These are phyloP conservation scores for Fusarium kyushuense DNA, from an alignment of 2,329 filamentous ascomycete species.

Conservation along the genomic window DNA sequence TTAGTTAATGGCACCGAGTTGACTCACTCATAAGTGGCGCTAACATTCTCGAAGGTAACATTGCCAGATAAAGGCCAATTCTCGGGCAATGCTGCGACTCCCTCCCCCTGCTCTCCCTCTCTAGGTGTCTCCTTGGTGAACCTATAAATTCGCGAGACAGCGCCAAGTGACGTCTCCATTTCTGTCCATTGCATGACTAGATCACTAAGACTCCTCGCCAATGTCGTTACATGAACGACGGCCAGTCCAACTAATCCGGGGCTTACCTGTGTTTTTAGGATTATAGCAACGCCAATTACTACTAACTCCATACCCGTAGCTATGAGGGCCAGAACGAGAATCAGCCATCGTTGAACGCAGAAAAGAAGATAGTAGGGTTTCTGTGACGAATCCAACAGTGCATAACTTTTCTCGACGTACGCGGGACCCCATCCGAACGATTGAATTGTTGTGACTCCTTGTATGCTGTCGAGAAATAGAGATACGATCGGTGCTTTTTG, in stretches of 20 bases:
- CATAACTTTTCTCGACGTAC: not conserved
- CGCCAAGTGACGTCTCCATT: constrained; percentile 5
- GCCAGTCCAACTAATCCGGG: not conserved
- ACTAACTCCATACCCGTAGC: constrained; percentile 4
- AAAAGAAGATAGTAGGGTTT: constrained; percentile 3
- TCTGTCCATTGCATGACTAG: constrained; percentile 14
- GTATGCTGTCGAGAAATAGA: constrained; percentile 1
- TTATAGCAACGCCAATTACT: not conserved
- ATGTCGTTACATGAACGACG: constrained; percentile 12
- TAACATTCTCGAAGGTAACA: constrained; percentile 8
- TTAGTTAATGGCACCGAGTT: no score
- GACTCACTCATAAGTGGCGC: constrained; percentile 1
- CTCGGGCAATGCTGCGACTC: no score
- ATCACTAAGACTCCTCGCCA: not conserved
- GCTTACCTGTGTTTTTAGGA: not conserved
- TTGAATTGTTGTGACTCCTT: constrained; percentile 1
- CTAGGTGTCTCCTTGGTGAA: not conserved
- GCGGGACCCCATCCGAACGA: constrained; percentile 3
- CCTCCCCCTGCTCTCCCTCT: not conserved
- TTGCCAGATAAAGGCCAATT: not conserved
- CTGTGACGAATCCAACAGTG: not conserved
- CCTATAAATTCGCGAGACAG: constrained; percentile 6
- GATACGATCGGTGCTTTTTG: constrained; percentile 7
- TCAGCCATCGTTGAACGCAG: constrained; percentile 8
- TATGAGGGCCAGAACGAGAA: constrained; percentile 1